Percentiles rank a stretch among this genome's conserved stretches.
Conservation (phyloP, 2,329 filamentous ascomycete species). For the Diatrype stigma region DNA sequence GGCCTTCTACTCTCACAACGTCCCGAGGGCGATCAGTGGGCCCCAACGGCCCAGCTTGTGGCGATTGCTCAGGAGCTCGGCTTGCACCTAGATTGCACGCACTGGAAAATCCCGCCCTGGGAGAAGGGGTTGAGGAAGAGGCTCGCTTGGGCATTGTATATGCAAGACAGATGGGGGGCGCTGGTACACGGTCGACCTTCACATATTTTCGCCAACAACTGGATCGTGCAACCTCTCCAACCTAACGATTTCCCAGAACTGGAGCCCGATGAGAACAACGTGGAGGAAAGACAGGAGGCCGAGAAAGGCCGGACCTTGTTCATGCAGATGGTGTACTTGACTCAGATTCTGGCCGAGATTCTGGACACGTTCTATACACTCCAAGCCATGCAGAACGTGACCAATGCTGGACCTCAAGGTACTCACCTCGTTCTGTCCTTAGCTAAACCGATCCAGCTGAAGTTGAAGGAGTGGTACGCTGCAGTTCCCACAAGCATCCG, state of each 20-base stretch:
- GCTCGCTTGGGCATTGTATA: slow-evolving; percentile 85
- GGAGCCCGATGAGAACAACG: slow-evolving; percentile 59
- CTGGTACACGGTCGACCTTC: slow-evolving; percentile 71
- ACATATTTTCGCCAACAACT: slow-evolving; percentile 54
- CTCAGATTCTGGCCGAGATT: slow-evolving; percentile 72
- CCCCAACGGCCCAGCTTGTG: slow-evolving; percentile 80
- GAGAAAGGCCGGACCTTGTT: slow-evolving; percentile 68
- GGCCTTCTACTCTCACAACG: slow-evolving; percentile 71
- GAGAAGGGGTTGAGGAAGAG: slow-evolving; percentile 81
- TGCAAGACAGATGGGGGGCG: slow-evolving; percentile 87
- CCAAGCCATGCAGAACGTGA: slow-evolving; percentile 66
- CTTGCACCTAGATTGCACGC: slow-evolving; percentile 79
- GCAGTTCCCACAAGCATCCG: slow-evolving; percentile 59
- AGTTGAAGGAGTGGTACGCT: slow-evolving; percentile 78
- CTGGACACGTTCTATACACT: slow-evolving; percentile 81
- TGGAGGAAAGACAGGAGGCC: slow-evolving; percentile 60
- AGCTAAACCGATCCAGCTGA: slow-evolving; percentile 78
- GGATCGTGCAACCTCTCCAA: slow-evolving; percentile 59
- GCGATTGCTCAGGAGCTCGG: slow-evolving; percentile 85
- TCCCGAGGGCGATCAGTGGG: slow-evolving; percentile 76
- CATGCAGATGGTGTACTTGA: slow-evolving; percentile 70
- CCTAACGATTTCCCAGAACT: slow-evolving; percentile 60
- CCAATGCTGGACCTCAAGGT: slow-evolving; percentile 62
- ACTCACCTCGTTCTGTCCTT: slow-evolving; percentile 69
- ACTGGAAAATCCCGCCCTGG: slow-evolving; percentile 85